phyloP scores from a whole-genome alignment of 768 basidiomycete species.

The Tricholoma sp. region DNA sequence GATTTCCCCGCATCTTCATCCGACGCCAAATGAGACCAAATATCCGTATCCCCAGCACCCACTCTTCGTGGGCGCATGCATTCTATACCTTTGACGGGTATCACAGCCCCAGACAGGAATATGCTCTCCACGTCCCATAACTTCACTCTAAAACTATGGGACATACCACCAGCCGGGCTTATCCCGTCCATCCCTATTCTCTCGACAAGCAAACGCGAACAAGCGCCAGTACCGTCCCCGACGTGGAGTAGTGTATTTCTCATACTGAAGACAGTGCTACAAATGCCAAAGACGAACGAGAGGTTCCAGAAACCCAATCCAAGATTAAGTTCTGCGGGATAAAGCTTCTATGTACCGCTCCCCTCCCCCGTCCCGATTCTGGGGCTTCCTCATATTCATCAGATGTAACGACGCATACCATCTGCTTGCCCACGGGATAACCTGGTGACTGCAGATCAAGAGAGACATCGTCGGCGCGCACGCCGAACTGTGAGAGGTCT shows the following conservation, averaged over 20 bases:
- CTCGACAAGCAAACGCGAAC: no score
- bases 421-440: no score
- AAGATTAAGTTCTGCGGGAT: constrained; percentile 49
- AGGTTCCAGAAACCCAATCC: constrained; percentile 40
- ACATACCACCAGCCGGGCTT: constrained; percentile 44
- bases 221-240: no score
- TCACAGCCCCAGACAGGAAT: constrained; percentile 62
- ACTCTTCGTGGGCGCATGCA: constrained; percentile 63
- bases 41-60: constrained; percentile 47
- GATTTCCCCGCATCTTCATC: constrained; percentile 29
- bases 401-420: constrained; percentile 33
- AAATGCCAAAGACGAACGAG: constrained; percentile 25
- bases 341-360: constrained; percentile 26
- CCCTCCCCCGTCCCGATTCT: constrained; percentile 12
- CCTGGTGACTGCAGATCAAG: no score
- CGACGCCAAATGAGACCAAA: constrained; percentile 18
- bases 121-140: constrained; percentile 66
- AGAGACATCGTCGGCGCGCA: neutral
- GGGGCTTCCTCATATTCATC: constrained; percentile 35
- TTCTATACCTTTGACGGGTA: constrained; percentile 55
- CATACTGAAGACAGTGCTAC: neutral
- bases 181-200: no score
- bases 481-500: neutral
- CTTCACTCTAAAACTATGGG: constrained; percentile 67
- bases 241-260: no score